Evolutionary conservation across 2,329 filamentous ascomycete species (phyloP), one percentile per base, ranked within the genome.

Genomic region (Aspergillus quadrilineatus): DNA sequence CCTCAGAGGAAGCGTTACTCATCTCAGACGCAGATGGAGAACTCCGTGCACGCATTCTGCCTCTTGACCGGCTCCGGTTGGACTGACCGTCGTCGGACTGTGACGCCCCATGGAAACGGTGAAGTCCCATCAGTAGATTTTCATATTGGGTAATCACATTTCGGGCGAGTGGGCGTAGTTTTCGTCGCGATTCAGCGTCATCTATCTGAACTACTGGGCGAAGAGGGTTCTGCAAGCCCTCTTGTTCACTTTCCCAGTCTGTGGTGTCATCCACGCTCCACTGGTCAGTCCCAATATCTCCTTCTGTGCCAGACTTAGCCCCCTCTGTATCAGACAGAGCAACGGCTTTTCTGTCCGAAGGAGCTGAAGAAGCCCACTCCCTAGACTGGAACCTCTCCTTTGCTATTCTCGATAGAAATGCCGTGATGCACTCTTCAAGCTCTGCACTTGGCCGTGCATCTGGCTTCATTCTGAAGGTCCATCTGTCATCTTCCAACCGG

Each of bases 121-220:
- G 90, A 12, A 97, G 78, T 3, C 86, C 83, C 30, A 80, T 77
- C 5, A 96, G 80, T 0, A 93, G 80, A 4, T 78, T 72, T 64
- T 97, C 90, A 1, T 96, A 69, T 36, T 85, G 83, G 1, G 79
- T 74, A 7, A 96, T 78, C 14, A 92, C 82, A 62, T 90, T 87
- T n/a, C 86, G 80, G 9, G 89, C 81, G 0, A 84, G 81, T 0
- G 91, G 90, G 0, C 81, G 80, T 14, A 96, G 76, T 4, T 95
- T 77, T 1, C 73, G 69, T 57, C 81, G 77, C 0, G 90, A 89
- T 47, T 79, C 69, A 1, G 89, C 85, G 62, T 96, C 91, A 64
- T 96, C 87, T 1, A 85, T 81, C 6, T 88, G 82, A 4, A 90
- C 73, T 2, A 81, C 77, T 0, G 89, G 84, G 5, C 62, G 65